These are phyloP conservation scores for Rhododendron simsii DNA, from an alignment of 148 eudicot species.

Conservation along the genomic window DNA sequence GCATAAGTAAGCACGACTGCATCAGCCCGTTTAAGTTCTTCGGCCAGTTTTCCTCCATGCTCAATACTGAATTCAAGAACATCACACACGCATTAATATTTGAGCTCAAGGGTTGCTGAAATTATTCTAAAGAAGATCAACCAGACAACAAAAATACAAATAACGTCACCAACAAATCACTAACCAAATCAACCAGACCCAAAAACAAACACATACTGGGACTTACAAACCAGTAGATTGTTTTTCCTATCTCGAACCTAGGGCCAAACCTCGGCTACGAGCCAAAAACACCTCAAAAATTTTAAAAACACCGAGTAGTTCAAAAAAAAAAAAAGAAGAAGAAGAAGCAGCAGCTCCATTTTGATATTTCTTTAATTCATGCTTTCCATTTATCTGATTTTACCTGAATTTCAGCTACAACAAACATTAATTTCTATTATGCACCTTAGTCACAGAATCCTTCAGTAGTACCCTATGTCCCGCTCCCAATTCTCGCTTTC, in stretches of 20 bases:
- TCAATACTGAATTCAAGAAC: conserved; percentile 41
- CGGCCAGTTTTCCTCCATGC: conserved; percentile 61
- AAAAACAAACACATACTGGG: background rate
- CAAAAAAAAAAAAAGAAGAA: no score
- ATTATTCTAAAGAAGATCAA: background rate
- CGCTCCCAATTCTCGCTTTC: no score
- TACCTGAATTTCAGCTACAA: background rate
- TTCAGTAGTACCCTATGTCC: background rate
- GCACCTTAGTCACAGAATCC: background rate
- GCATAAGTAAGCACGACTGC: conserved; percentile 93
- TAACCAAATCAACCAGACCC: background rate
- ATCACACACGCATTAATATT: conserved; percentile 4
- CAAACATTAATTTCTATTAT: background rate
- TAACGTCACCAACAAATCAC: no score
- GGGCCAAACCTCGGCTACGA: background rate
- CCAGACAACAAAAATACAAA: background rate
- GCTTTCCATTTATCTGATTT: background rate
- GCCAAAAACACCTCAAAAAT: background rate
- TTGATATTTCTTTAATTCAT: background rate
- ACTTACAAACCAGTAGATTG: no score
- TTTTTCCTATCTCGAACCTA: background rate
- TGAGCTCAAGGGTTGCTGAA: background rate
- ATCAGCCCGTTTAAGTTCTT: conserved; percentile 75
- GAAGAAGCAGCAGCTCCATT: no score
- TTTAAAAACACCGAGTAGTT: no score